Evolutionary conservation across 306 rosid genomes (phyloP).

Genomic region (Cicer judaicum): DNA sequence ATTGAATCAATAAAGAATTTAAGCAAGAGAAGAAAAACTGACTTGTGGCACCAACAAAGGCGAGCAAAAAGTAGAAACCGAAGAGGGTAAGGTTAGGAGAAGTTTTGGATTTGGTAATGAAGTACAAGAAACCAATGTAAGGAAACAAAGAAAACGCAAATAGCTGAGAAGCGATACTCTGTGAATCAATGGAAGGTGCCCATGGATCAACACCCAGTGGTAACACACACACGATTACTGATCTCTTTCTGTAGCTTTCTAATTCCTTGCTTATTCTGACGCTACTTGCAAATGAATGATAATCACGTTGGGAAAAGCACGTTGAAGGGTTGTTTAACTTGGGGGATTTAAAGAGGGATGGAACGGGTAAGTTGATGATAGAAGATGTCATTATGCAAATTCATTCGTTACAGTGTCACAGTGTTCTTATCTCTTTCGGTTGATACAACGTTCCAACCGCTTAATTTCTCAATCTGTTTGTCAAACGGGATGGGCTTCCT

Average conservation of each 20-base stretch:
- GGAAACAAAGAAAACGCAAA: constrained; percentile 87
- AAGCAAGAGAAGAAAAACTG: constrained; percentile 41
- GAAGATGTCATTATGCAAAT: constrained; percentile 34
- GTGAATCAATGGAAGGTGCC: constrained; percentile 83
- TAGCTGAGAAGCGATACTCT: constrained; percentile 87
- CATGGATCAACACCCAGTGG: constrained; percentile 84
- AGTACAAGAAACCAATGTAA: constrained; percentile 86
- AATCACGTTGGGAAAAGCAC: background rate
- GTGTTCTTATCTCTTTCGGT: background rate
- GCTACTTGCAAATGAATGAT: background rate
- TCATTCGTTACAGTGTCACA: background rate
- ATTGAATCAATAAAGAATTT: background rate
- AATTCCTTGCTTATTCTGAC: constrained; percentile 27
- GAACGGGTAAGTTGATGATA: constrained; percentile 19
- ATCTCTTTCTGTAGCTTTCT: constrained; percentile 37
- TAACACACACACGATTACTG: constrained; percentile 53
- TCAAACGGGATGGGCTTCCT: background rate
- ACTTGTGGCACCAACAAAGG: constrained; percentile 93
- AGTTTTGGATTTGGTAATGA: constrained; percentile 85
- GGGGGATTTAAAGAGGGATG: constrained; percentile 47
- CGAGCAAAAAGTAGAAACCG: constrained; percentile 90
- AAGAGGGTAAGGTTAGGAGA: constrained; percentile 91
- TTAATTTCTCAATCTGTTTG: background rate
- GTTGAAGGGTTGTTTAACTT: constrained; percentile 36
- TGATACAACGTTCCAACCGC: constrained; percentile 2